Percentiles rank a stretch among this genome's conserved stretches.
Evolutionary conservation across 768 basidiomycete species (phyloP).

Genomic region (Amanita fuliginea): DNA sequence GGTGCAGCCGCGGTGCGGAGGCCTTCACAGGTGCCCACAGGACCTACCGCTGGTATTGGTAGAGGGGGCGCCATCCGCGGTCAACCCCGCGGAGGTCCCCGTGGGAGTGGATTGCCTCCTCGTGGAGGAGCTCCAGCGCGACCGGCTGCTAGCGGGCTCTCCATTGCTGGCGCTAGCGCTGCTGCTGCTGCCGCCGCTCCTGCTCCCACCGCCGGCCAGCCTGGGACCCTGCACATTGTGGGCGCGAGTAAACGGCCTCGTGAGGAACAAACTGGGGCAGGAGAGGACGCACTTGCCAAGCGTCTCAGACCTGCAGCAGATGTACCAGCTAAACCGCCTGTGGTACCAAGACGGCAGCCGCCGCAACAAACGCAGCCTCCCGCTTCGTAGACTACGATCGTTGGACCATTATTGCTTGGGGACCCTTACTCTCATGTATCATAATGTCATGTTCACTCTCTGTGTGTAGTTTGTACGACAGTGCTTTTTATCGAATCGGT

Average conservation of each 20-base stretch:
- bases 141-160: conserved; percentile 14
- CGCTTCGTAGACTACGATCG: neutral
- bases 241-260: conserved; percentile 57
- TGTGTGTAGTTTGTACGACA: neutral
- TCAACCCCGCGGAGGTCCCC: conserved; percentile 18
- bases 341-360: conserved; percentile 1
- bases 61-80: conserved; percentile 27
- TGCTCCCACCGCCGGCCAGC: conserved; percentile 10
- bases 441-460: neutral
- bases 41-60: conserved; percentile 18
- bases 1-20: conserved; percentile 11
- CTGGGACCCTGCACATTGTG: conserved; percentile 37
- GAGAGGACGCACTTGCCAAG: conserved; percentile 54
- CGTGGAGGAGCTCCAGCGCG: conserved; percentile 6
- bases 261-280: conserved; percentile 34
- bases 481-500: neutral
- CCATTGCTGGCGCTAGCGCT: neutral
- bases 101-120: conserved; percentile 8
- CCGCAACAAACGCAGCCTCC: conserved; percentile 6
- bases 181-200: conserved; percentile 2
- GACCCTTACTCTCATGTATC: neutral
- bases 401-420: neutral
- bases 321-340: conserved; percentile 12
- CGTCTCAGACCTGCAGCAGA: conserved; percentile 47
- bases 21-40: conserved; percentile 4